Conservation (phyloP, 2,329 filamentous ascomycete genomes). For the Aspergillus spinulosporus region DNA sequence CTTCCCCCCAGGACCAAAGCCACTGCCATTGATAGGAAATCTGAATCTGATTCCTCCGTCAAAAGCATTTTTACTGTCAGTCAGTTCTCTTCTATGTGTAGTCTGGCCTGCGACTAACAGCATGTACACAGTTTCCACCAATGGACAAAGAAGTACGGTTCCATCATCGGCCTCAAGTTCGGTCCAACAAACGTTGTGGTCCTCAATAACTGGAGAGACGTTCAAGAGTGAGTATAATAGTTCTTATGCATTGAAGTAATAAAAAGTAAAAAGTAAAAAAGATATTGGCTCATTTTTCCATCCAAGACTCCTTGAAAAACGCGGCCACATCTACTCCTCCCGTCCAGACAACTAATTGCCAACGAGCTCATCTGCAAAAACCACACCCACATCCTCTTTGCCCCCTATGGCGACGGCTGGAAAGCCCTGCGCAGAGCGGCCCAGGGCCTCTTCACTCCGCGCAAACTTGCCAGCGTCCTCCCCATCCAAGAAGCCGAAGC, state of each 20-base stretch:
- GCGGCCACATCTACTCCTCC: constrained; percentile 11
- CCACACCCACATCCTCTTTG: constrained; percentile 8
- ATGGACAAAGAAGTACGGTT: constrained; percentile 6
- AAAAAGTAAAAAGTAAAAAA: too few species aligned
- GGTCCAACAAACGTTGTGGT: constrained; percentile 3
- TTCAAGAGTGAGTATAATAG: background rate
- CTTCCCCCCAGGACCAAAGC: constrained; percentile 7
- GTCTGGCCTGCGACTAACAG: background rate
- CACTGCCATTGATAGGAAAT: constrained; percentile 5
- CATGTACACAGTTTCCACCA: background rate
- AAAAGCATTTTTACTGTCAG: background rate
- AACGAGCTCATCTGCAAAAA: constrained; percentile 10
- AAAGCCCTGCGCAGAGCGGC: constrained; percentile 1
- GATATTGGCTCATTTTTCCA: too few species aligned
- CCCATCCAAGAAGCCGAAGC: constrained; percentile 10
- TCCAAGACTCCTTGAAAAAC: constrained; percentile 6
- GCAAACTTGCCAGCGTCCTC: background rate
- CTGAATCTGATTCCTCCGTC: constrained; percentile 5
- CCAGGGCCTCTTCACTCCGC: constrained; percentile 4
- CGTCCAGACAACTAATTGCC: constrained; percentile 9
- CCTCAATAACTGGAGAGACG: background rate
- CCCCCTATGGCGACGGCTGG: constrained; percentile 2
- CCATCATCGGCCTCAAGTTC: constrained; percentile 2
- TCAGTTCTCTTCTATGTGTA: background rate
- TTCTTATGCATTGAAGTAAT: too few species aligned